Base-by-base conservation (phyloP, 1,284 basidiomycete genomes). In the Grifola frondosa region DNA sequence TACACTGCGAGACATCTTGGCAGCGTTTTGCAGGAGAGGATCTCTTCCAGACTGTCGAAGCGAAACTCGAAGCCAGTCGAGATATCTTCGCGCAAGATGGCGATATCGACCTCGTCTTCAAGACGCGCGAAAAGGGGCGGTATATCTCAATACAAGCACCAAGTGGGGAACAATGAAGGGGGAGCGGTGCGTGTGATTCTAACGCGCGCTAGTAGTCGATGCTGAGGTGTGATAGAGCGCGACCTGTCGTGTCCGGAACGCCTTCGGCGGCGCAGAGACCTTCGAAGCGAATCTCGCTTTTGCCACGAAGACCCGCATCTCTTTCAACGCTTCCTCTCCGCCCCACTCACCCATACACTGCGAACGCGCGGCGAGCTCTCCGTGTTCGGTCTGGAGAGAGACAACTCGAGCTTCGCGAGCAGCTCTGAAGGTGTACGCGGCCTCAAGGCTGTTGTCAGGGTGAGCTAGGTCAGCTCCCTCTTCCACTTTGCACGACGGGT, bases 161-260 rank as follows among this genome's bases (percentile, higher is more conserved):
- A 98, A 60, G 75, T 98, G 4, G 97, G 97, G 8, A 93, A 97
- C 44, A 89, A 88, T 39, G 96, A 98, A 64, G 96, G 92, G 7
- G 91, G 74, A 41, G 91, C 90, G 17, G 91, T 91, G 60, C 60
- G 88, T 78, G 25, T 30, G n/a, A 38, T 30, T 34, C 13, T 41
- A 13, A 17, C 13, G 3, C 16, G 15, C 12, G 11, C n/a, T 32
- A 12, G 17, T 12, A n/a, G 15, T 32, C 22, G 4, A 15, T 21
- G 23, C n/a, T 3, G 4, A 30, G 31, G 3, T 25, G 13, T 35
- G n/a, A 7, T 11, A 87, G 84, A 91, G 85, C 44, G 78, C 85
- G 29, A 90, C 87, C 6, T 91, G 80, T 13, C 81, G 87, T 39
- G 68, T 95, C 25, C 77, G 89, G 13, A 99, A 99, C 65, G 77